phyloP scores from a whole-genome alignment of 2,329 filamentous ascomycete species.

The Fusarium sublunatum region DNA sequence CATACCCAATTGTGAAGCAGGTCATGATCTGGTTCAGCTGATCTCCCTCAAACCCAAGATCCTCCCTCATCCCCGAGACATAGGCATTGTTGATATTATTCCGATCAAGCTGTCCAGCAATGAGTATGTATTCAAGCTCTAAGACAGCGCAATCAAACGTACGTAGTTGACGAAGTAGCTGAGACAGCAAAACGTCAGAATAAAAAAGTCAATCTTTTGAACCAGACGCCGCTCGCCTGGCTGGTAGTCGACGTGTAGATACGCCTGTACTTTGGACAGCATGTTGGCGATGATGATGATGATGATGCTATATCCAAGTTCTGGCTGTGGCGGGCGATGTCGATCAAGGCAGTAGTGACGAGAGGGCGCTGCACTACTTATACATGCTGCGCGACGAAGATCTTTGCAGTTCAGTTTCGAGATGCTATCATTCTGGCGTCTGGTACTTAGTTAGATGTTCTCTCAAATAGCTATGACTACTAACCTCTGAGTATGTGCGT shows the following conservation, averaged over 20 bases:
- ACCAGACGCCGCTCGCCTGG: constrained; percentile 60
- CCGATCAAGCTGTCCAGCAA: constrained; percentile 50
- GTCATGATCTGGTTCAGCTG: constrained; percentile 54
- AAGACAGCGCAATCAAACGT: constrained; percentile 24
- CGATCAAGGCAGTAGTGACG: not conserved
- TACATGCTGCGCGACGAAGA: constrained; percentile 15
- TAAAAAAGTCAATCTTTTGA: constrained; percentile 72
- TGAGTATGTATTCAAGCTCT: not conserved
- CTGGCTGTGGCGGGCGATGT: constrained; percentile 14
- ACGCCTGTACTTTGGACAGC: constrained; percentile 45
- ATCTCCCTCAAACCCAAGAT: constrained; percentile 59
- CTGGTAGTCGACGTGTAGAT: constrained; percentile 51
- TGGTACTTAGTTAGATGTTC: not conserved
- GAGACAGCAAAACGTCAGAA: constrained; percentile 71
- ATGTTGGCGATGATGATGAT: constrained; percentile 2
- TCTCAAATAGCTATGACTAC: too few species aligned
- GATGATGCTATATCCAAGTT: not conserved
- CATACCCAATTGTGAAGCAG: constrained; percentile 53
- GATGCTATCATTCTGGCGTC: not conserved
- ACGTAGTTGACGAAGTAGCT: constrained; percentile 67
- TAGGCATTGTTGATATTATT: constrained; percentile 55
- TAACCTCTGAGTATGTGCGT: too few species aligned
- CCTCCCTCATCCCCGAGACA: constrained; percentile 60
- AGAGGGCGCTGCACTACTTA: constrained; percentile 20
- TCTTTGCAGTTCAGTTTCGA: constrained; percentile 3